Evolutionary conservation across 805 yeast species (phyloP).

Genomic region (Starmerella apis): DNA sequence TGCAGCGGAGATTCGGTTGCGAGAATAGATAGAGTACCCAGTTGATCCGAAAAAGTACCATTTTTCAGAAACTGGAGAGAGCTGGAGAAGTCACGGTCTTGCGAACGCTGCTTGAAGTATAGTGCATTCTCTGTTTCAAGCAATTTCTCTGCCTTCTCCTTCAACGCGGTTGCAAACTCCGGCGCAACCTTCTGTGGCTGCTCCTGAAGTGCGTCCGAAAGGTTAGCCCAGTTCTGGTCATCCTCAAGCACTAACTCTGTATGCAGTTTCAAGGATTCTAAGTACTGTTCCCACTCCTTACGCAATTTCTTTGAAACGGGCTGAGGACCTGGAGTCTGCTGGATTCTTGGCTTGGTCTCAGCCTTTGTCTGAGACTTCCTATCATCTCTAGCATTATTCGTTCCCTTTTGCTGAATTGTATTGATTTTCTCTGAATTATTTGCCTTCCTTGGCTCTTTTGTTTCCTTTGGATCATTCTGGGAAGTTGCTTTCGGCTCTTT

Average conservation of each 20-base stretch:
- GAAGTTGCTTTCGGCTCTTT: neutral
- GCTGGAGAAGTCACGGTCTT: conserved; percentile 78
- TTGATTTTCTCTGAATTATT: neutral
- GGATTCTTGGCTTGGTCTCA: neutral
- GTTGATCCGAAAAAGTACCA: conserved; percentile 93
- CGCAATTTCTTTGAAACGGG: conserved; percentile 15
- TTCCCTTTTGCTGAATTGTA: neutral
- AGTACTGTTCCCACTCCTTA: conserved; percentile 16
- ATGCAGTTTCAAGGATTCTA: conserved; percentile 12
- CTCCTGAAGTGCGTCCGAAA: conserved; percentile 31
- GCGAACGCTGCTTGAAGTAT: conserved; percentile 61
- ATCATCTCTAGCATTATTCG: neutral
- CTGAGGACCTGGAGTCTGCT: neutral
- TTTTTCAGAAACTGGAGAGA: conserved; percentile 59
- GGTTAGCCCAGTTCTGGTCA: conserved; percentile 57
- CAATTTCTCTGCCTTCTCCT: conserved; percentile 53
- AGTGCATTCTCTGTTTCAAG: conserved; percentile 60
- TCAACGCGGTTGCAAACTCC: conserved; percentile 48
- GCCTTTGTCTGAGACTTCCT: neutral
- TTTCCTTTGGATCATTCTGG: conserved; percentile 33
- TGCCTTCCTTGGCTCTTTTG: conserved; percentile 26
- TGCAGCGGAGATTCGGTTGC: conserved; percentile 94
- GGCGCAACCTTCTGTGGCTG: conserved; percentile 27
- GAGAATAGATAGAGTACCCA: conserved; percentile 83
- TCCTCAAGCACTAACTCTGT: conserved; percentile 37